A percentile compares a stretch with the other conserved stretches of the same genome.
These are phyloP conservation scores for Fusarium zealandicum DNA, from an alignment of 2,329 filamentous ascomycete species.

Conservation along the genomic window DNA sequence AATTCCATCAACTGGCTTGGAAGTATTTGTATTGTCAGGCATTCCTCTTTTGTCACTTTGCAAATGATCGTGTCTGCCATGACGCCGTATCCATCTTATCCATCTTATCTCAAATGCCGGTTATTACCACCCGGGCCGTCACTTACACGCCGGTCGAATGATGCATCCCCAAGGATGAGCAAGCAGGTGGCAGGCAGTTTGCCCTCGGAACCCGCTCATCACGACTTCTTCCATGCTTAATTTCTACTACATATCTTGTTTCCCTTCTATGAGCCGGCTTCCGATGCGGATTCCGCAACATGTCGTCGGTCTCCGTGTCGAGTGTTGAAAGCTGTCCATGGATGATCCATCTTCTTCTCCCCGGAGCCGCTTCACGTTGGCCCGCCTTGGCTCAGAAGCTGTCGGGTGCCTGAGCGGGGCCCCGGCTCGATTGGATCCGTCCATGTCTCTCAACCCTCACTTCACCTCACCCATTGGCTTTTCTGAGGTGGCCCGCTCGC, in stretches of 20 bases:
- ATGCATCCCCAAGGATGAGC: not conserved
- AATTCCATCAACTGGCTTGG: not conserved
- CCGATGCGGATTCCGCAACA: constrained; percentile 28
- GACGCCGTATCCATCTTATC: not conserved
- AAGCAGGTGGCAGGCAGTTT: not conserved
- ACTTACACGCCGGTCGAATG: constrained; percentile 4
- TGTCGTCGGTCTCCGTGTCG: constrained; percentile 27
- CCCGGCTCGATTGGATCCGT: too few species aligned
- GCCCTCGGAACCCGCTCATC: not conserved
- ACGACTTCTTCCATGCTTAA: not conserved
- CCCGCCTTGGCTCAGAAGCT: constrained; percentile 18
- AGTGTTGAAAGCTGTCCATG: not conserved
- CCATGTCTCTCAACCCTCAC: constrained; percentile 20
- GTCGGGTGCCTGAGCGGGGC: constrained; percentile 7
- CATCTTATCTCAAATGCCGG: not conserved
- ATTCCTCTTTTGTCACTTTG: not conserved
- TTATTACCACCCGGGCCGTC: not conserved
- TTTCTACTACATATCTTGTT: not conserved
- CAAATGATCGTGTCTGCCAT: not conserved
- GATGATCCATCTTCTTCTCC: constrained; percentile 17
- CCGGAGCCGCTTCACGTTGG: constrained; percentile 11
- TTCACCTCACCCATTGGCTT: constrained; percentile 10
- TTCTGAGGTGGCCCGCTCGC: not conserved
- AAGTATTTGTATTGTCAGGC: not conserved
- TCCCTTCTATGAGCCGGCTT: constrained; percentile 14